Conservation (phyloP, 2,329 filamentous ascomycete species). For the Aphanocladium album region DNA sequence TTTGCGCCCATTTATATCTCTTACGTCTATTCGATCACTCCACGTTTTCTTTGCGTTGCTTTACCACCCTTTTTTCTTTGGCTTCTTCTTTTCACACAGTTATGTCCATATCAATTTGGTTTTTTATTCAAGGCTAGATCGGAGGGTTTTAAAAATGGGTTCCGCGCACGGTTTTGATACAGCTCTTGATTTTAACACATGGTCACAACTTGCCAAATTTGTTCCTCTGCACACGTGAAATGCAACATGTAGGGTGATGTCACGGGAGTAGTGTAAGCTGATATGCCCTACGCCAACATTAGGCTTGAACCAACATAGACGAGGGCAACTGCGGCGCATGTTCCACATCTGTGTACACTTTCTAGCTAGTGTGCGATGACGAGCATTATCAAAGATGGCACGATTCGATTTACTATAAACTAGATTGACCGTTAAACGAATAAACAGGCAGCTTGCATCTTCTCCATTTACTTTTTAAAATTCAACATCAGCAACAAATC, state of each 20-base stretch:
- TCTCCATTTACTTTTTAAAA: not conserved
- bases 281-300: too few species aligned
- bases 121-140: constrained; percentile 10
- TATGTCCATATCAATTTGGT: constrained; percentile 15
- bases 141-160: not conserved
- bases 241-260: not conserved
- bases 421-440: too few species aligned
- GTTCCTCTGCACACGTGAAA: not conserved
- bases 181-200: constrained; percentile 6
- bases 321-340: too few species aligned
- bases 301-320: too few species aligned
- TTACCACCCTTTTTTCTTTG: not conserved
- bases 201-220: not conserved
- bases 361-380: too few species aligned
- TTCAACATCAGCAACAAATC: not conserved
- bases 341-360: too few species aligned
- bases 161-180: constrained; percentile 2
- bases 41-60: constrained; percentile 6
- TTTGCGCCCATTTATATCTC: not conserved
- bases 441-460: not conserved
- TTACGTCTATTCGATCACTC: constrained; percentile 2
- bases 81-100: constrained; percentile 5
- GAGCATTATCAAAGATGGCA: too few species aligned
- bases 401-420: too few species aligned
- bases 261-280: too few species aligned